phyloP scores from a whole-genome alignment of 352 stramenopile genomes.

The Bremia lactucae region DNA sequence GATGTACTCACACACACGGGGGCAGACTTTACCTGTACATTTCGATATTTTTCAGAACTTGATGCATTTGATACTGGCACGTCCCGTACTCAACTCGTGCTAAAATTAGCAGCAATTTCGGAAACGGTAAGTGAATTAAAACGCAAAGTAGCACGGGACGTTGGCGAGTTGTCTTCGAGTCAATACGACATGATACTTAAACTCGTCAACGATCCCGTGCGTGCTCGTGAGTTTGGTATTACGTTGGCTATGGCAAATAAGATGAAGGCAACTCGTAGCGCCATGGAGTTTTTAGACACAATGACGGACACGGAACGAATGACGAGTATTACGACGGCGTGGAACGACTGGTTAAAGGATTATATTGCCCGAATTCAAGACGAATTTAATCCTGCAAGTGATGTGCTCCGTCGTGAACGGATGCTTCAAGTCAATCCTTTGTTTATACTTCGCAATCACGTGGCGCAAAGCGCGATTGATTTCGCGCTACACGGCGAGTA shows the following conservation, averaged over 20 bases:
- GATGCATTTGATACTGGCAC: conserved; percentile 21
- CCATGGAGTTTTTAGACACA: conserved; percentile 28
- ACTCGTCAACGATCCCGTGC: conserved; percentile 42
- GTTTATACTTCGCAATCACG: conserved; percentile 84
- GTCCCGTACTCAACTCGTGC: conserved; percentile 16
- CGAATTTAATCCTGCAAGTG: conserved; percentile 25
- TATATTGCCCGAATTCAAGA: conserved; percentile 41
- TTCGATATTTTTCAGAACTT: conserved; percentile 46
- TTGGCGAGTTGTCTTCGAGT: conserved; percentile 45
- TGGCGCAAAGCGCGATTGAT: conserved; percentile 84
- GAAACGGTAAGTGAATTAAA: conserved; percentile 63
- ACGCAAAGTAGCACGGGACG: conserved; percentile 27
- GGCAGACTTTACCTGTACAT: conserved; percentile 70
- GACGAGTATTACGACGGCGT: conserved; percentile 32
- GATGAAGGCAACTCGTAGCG: conserved; percentile 41
- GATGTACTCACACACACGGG: conserved; percentile 47
- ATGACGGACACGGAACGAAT: conserved; percentile 39
- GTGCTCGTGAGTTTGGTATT: conserved; percentile 68
- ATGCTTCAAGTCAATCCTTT: conserved; percentile 73
- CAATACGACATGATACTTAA: conserved; percentile 63
- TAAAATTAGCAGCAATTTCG: conserved; percentile 46
- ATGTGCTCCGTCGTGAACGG: conserved; percentile 20
- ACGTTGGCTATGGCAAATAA: conserved; percentile 41
- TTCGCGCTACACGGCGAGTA: conserved; percentile 60
- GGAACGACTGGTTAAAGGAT: conserved; percentile 43